These are phyloP conservation scores for Cephaloascus albidus DNA, from an alignment of 805 yeast species.

Conservation along the genomic window DNA sequence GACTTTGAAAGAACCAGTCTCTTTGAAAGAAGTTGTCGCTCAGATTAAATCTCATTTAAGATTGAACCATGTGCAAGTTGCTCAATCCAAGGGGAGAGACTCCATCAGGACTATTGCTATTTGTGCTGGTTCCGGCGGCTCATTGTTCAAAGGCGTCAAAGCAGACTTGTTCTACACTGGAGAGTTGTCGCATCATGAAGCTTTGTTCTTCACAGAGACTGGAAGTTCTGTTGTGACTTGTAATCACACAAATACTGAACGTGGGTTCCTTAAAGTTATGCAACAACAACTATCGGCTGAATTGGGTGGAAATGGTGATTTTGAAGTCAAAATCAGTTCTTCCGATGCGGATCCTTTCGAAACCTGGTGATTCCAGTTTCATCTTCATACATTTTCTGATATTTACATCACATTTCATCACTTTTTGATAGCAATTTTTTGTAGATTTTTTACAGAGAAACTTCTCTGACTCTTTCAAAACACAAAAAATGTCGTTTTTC, in stretches of 20 bases:
- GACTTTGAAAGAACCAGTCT: slow-evolving; percentile 29
- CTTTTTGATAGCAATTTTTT: too few species aligned
- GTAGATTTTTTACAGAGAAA: too few species aligned
- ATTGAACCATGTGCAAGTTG: slow-evolving; percentile 55
- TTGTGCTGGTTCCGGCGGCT: slow-evolving; percentile 94
- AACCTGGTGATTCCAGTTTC: slow-evolving; percentile 11
- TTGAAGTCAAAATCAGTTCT: slow-evolving; percentile 39
- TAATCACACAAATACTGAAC: slow-evolving; percentile 88
- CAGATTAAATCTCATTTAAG: slow-evolving; percentile 46
- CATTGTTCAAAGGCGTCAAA: slow-evolving; percentile 52
- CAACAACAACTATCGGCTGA: slow-evolving; percentile 38
- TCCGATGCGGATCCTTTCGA: slow-evolving; percentile 58
- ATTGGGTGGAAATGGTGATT: slow-evolving; percentile 21
- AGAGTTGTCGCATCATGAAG: slow-evolving; percentile 91
- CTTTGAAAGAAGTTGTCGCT: slow-evolving; percentile 33
- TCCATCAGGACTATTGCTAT: slow-evolving; percentile 55
- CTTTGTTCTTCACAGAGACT: slow-evolving; percentile 55
- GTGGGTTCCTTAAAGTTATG: slow-evolving; percentile 63
- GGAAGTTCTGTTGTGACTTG: slow-evolving; percentile 70
- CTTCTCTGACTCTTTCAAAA: too few species aligned
- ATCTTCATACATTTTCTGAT: too few species aligned
- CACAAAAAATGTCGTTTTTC: too few species aligned
- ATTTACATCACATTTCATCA: too few species aligned
- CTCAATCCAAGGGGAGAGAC: slow-evolving; percentile 10
- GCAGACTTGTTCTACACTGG: slow-evolving; percentile 83